A percentile compares a stretch with the other conserved stretches of the same genome.
Evolutionary conservation across 2,329 filamentous ascomycete genomes (phyloP).

Genomic region (Ceratocystiopsis sp.): DNA sequence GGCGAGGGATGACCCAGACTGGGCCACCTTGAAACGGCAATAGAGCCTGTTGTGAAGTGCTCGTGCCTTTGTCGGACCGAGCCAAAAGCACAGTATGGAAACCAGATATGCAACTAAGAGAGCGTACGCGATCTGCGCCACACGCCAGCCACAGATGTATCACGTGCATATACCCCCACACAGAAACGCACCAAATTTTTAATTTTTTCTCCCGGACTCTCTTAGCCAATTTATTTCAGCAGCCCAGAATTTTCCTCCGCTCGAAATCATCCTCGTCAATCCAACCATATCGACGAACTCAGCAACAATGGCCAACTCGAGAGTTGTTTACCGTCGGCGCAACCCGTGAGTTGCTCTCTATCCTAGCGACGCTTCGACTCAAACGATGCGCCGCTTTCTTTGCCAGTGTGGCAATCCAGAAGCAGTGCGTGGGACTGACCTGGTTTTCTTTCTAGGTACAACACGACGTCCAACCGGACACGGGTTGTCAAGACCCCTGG

Average conservation of each 20-base stretch:
- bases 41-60: too few species aligned
- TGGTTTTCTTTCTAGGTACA: constrained; percentile 49
- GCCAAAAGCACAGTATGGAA: too few species aligned
- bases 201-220: constrained; percentile 4
- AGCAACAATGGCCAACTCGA: constrained; percentile 41
- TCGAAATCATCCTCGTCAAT: background rate
- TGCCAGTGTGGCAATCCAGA: too few species aligned
- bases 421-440: too few species aligned
- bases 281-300: constrained; percentile 19
- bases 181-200: constrained; percentile 9
- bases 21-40: constrained; percentile 20
- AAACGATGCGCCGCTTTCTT: background rate
- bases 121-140: background rate
- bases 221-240: constrained; percentile 2
- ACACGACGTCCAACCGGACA: constrained; percentile 95
- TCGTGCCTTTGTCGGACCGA: too few species aligned
- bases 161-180: constrained; percentile 7
- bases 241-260: constrained; percentile 1
- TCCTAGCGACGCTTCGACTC: background rate
- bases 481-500: constrained; percentile 92
- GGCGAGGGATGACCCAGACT: constrained; percentile 40
- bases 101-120: too few species aligned
- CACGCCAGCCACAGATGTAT: constrained; percentile 1
- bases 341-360: constrained; percentile 48
- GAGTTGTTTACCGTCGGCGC: constrained; percentile 57